These are phyloP conservation scores for Globisporangium barbulae DNA, from an alignment of 352 stramenopile species.

Conservation along the genomic window DNA sequence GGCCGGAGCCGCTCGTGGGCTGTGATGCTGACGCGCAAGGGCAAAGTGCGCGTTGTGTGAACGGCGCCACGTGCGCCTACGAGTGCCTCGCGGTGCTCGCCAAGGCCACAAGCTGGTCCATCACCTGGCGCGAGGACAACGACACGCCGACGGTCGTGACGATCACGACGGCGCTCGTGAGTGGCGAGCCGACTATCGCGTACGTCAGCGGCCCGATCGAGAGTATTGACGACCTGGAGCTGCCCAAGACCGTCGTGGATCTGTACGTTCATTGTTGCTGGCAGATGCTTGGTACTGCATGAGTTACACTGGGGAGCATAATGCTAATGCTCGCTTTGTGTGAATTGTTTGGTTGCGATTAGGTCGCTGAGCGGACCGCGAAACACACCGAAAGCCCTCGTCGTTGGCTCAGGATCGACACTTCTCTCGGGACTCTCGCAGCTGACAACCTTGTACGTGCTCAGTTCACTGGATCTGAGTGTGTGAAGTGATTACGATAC, in stretches of 20 bases:
- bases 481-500: neutral
- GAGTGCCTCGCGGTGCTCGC: neutral
- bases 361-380: slow-evolving; percentile 5
- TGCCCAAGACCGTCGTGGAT: slow-evolving; percentile 4
- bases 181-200: neutral
- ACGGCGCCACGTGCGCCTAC: slow-evolving; percentile 11
- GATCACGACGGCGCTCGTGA: neutral
- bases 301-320: neutral
- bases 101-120: slow-evolving; percentile 1
- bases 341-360: neutral
- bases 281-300: neutral
- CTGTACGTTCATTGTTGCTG: slow-evolving; percentile 8
- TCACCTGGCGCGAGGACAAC: neutral
- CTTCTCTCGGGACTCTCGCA: slow-evolving; percentile 5
- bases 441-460: slow-evolving; percentile 7
- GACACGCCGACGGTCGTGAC: neutral
- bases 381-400: neutral
- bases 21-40: neutral
- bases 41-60: neutral
- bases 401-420: neutral
- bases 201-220: slow-evolving; percentile 7
- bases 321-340: neutral
- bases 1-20: neutral
- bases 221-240: slow-evolving; percentile 8
- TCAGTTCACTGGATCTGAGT: neutral